These are phyloP conservation scores for Royoungia palumana DNA, from an alignment of 768 basidiomycete genomes.

Conservation along the genomic window DNA sequence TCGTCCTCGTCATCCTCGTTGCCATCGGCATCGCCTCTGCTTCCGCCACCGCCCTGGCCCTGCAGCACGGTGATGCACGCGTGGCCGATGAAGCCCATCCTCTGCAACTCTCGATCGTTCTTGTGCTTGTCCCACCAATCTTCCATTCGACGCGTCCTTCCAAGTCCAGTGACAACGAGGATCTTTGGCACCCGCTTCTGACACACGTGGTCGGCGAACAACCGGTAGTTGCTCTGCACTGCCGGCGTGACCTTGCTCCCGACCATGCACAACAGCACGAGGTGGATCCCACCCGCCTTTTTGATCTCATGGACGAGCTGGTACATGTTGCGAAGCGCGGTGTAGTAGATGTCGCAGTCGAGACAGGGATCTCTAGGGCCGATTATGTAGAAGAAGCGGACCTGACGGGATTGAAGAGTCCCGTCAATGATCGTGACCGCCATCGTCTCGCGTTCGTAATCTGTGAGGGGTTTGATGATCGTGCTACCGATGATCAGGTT, in stretches of 20 bases:
- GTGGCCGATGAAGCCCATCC: conserved; percentile 15
- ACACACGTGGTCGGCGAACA: conserved; percentile 40
- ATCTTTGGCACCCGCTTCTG: conserved; percentile 32
- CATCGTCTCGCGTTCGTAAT: conserved; percentile 34
- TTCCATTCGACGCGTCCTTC: conserved; percentile 30
- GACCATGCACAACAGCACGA: conserved; percentile 39
- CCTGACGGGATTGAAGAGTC: conserved; percentile 15
- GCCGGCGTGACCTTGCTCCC: conserved; percentile 34
- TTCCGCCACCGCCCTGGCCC: neutral
- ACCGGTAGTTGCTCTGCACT: conserved; percentile 33
- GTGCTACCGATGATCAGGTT: conserved; percentile 20
- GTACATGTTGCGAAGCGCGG: conserved; percentile 24
- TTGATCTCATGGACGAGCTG: conserved; percentile 25
- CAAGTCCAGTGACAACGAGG: conserved; percentile 39
- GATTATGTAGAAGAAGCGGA: conserved; percentile 28
- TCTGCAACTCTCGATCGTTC: conserved; percentile 3
- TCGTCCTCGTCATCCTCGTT: conserved; percentile 10
- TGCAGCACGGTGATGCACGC: conserved; percentile 31
- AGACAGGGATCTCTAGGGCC: conserved; percentile 31
- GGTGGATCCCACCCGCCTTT: conserved; percentile 33
- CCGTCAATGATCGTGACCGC: conserved; percentile 22
- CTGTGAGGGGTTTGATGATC: conserved; percentile 21
- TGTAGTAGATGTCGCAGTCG: conserved; percentile 18
- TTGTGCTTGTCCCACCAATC: conserved; percentile 32
- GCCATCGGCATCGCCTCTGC: neutral